Evolutionary conservation across 352 stramenopile species (phyloP).

Genomic region (Elongisporangium senticosum): DNA sequence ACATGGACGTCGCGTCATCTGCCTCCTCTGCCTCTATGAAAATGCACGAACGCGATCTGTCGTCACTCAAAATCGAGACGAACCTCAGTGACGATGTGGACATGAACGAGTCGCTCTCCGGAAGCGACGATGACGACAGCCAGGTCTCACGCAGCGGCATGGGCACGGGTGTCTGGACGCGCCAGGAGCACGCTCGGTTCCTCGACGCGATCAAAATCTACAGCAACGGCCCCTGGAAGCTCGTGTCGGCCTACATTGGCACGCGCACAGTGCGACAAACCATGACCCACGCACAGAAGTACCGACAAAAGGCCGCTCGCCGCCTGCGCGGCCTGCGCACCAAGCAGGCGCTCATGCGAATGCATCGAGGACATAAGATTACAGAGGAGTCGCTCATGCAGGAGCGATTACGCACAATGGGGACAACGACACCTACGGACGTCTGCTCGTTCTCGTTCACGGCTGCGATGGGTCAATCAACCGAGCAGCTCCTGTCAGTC

Average conservation of each 20-base stretch:
- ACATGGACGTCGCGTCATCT: too few relatives aligned
- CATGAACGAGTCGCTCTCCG: too few relatives aligned
- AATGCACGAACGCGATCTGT: too few relatives aligned
- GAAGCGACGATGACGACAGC: too few relatives aligned
- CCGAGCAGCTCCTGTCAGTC: too few relatives aligned
- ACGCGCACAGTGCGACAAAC: constrained; percentile 69
- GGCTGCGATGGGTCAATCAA: too few relatives aligned
- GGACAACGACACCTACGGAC: constrained; percentile 5
- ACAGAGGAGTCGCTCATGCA: constrained; percentile 59
- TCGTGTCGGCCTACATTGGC: constrained; percentile 53
- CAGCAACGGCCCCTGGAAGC: constrained; percentile 58
- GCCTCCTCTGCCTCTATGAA: too few relatives aligned
- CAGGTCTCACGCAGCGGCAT: constrained; percentile 5
- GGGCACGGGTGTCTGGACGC: constrained; percentile 50
- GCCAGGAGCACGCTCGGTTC: constrained; percentile 61
- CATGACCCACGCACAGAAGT: constrained; percentile 79
- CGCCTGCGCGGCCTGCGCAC: constrained; percentile 55
- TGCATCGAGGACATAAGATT: constrained; percentile 60
- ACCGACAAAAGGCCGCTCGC: constrained; percentile 53
- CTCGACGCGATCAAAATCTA: constrained; percentile 73
- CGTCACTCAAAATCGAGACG: too few relatives aligned
- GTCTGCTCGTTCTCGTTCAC: constrained; percentile 1
- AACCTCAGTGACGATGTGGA: too few relatives aligned
- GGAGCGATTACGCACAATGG: constrained; percentile 42
- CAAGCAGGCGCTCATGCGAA: constrained; percentile 70